Conservation (phyloP, 345 rosid species). For the Laguncularia racemosa region DNA sequence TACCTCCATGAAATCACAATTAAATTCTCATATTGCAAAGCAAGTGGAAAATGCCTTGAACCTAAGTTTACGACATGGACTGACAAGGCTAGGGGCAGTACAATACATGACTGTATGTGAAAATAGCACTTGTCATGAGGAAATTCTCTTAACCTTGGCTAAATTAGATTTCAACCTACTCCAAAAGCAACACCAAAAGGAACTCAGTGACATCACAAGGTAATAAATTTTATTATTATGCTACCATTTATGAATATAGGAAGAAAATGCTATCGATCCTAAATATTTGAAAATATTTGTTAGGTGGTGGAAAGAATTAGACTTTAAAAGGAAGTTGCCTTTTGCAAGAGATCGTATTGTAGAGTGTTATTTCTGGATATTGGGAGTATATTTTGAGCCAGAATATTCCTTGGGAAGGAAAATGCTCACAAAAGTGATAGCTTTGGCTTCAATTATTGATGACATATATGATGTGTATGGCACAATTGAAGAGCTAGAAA, state of each 20-base stretch:
- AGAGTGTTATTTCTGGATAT: conserved; percentile 6
- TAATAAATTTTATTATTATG: not conserved
- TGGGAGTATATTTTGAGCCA: conserved; percentile 16
- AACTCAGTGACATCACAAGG: conserved; percentile 9
- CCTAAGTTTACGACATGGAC: not conserved
- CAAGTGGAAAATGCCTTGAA: conserved; percentile 7
- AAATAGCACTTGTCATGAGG: not conserved
- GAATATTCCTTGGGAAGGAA: conserved; percentile 8
- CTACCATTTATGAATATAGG: too few species aligned
- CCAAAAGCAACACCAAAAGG: conserved; percentile 11
- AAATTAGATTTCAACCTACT: conserved; percentile 17
- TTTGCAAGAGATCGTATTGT: conserved; percentile 3
- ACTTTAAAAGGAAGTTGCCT: conserved; percentile 1
- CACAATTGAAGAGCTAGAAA: conserved; percentile 24
- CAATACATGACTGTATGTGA: conserved; percentile 1
- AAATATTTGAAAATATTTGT: not conserved
- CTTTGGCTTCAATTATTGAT: conserved; percentile 7
- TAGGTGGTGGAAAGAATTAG: conserved; percentile 12
- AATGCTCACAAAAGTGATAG: conserved; percentile 13
- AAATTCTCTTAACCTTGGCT: conserved; percentile 1
- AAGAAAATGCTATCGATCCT: too few species aligned
- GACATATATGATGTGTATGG: conserved; percentile 23
- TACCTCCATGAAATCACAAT: not conserved
- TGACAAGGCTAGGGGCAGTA: conserved; percentile 5
- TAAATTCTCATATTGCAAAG: not conserved